Percentiles rank a stretch among this genome's conserved stretches.
Conservation (phyloP, 1,139 yeast genomes). For the Lodderomyces theae region DNA sequence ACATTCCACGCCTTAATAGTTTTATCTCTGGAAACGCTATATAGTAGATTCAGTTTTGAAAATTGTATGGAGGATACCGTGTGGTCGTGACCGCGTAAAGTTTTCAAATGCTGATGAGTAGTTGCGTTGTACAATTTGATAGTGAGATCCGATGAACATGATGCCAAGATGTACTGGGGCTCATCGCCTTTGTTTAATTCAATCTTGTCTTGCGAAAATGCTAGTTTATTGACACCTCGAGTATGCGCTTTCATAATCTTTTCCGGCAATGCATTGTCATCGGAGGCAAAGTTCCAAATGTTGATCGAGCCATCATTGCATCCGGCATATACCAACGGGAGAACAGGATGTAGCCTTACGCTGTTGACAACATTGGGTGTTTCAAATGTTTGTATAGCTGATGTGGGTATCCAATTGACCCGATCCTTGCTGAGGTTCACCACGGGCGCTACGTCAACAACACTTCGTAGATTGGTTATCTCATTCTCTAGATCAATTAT, state of each 20-base stretch:
- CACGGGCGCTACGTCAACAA: constrained; percentile 26
- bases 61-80: constrained; percentile 69
- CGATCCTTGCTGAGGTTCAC: constrained; percentile 30
- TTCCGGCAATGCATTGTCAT: constrained; percentile 64
- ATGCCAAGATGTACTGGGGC: constrained; percentile 35
- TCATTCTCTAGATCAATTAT: constrained; percentile 59
- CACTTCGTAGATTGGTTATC: constrained; percentile 37
- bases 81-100: constrained; percentile 88
- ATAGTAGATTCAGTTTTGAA: constrained; percentile 44
- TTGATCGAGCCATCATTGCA: constrained; percentile 73
- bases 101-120: constrained; percentile 54
- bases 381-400: constrained; percentile 53
- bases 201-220: constrained; percentile 36
- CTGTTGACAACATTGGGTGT: constrained; percentile 56
- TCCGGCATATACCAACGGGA: constrained; percentile 66
- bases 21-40: constrained; percentile 77
- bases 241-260: constrained; percentile 74
- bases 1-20: constrained; percentile 78
- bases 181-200: constrained; percentile 6
- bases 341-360: constrained; percentile 68
- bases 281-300: constrained; percentile 64
- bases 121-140: constrained; percentile 69
- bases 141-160: constrained; percentile 73
- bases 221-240: constrained; percentile 61
- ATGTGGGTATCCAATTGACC: constrained; percentile 68